Evolutionary conservation across 768 basidiomycete genomes (phyloP), one percentile per base, ranked within the genome.

Genomic region (Suillus variegatus): DNA sequence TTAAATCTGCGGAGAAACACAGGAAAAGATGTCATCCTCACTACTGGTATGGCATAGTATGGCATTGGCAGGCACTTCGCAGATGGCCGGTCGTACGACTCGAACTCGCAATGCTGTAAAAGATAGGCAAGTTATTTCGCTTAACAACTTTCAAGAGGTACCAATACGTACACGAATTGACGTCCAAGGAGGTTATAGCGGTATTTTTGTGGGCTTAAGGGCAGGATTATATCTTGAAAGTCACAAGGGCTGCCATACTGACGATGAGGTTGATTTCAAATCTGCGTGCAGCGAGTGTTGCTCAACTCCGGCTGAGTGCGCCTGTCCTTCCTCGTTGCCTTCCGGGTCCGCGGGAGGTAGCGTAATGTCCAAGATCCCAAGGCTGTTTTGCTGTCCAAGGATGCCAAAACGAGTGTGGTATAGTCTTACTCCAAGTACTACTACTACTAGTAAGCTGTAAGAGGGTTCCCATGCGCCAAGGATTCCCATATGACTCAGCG

Each of bases 21-120:
- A 13, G 58, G 43, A 60, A 18, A 55, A 55, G 32, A 20, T 54
- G 78, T 96, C 94, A 1, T 18, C 49, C 14, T 51, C 28, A 2
- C 7, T 28, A 18, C 28, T 52, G 8, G 16, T 32, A 18, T 9
- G 51, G 22, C 25, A 22, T 52, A 3, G 51, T 51, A 7, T 25
- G 49, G 49, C 22, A 51, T 47, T 47, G 49, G 14, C 49, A 8
- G 14, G 10, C 6, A 7, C 13, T 25, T 51, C 49, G 49, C 49
- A 25, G 49, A 51, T 51, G 22, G 49, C 49, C 49, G 49, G 49
- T 51, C 22, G 13, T 51, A 51, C n/a, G 10, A 47, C 12, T 22
- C 4, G 9, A 12, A 47, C 10, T 22, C 12, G 12, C 12, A 22
- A n/a, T n/a, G n/a, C n/a, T 47, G 46, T n/a, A 22, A 22, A 46